Base-by-base conservation (phyloP, 2,329 filamentous ascomycete species). In the Fusarium sp. region DNA sequence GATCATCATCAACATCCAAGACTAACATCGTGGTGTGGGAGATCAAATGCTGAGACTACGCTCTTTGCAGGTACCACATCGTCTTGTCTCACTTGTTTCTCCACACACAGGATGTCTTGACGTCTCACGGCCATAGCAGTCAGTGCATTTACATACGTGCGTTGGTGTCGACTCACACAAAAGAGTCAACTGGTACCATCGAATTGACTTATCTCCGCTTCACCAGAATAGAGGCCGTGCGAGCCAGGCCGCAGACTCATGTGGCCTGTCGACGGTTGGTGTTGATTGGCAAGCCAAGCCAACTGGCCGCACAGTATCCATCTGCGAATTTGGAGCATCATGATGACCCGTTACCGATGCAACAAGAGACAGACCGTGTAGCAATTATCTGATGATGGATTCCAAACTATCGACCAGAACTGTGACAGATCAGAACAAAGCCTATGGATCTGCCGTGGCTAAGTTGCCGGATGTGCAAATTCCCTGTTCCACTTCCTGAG, bases 171-270 rank as follows among this genome's bases (percentile, higher is more conserved):
- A 73, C 63, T 63, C 61, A 72, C 29, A 25, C 18, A 52, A 32
- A 51, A 44, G 52, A 70, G 61, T 72, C 66, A 53, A 53, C 25
- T 60, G 52, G 38, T 44, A 27, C 57, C 11, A 38, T 38, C 34
- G 34, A 38, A 38, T 38, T 38, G 59, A 63, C 49, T 47, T 68
- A 55, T 70, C 59, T 73, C 65, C 70, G 42, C 43, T 46, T 54
- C 52, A 59, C 42, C 46, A 42, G 47, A 29, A 51, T 44, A 56
- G 24, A 20, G 70, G 57, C 59, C 67, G 59, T 71, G 63, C 63
- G 69, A 70, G 62, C 58, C 54, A 73, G 69, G 58, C 56, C 63
- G 64, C 62, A 70, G 57, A 59, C 34, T 66, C 57, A 66, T 65
- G 69, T 70, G 61, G 59, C 70, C 59, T 30, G 38, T 32, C 34